A percentile compares a stretch with the other conserved stretches of the same genome.
Conservation (phyloP, 768 basidiomycete genomes). For the Rhodosporidiobolus sp. region DNA sequence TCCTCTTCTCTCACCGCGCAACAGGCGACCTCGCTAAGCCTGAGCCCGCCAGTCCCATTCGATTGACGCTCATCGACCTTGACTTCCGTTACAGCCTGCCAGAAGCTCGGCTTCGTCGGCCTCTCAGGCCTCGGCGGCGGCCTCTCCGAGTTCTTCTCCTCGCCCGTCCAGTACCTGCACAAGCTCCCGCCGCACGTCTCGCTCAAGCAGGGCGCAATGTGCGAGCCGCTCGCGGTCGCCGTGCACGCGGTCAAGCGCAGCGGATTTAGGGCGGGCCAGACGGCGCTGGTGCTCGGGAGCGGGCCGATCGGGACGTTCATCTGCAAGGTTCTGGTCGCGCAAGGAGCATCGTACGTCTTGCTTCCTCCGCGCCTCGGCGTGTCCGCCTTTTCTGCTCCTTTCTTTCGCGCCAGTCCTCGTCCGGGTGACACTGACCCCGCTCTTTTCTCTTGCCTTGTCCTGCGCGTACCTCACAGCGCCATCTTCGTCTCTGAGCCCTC, state of each 20-base stretch:
- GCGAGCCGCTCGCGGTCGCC: slow-evolving; percentile 56
- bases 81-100: slow-evolving; percentile 12
- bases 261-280: slow-evolving; percentile 51
- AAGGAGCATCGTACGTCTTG: slow-evolving; percentile 40
- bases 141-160: slow-evolving; percentile 53
- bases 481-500: slow-evolving; percentile 55
- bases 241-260: slow-evolving; percentile 55
- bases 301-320: slow-evolving; percentile 52
- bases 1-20: not conserved
- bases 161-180: slow-evolving; percentile 49
- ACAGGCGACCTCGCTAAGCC: no score
- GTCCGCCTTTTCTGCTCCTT: not conserved
- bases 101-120: slow-evolving; percentile 37
- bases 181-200: slow-evolving; percentile 51
- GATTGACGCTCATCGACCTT: no score
- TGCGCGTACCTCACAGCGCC: slow-evolving; percentile 19
- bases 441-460: not conserved
- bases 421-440: slow-evolving; percentile 2
- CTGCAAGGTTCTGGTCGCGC: slow-evolving; percentile 51
- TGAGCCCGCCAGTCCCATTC: no score
- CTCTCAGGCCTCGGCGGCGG: slow-evolving; percentile 48
- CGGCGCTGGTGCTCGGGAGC: slow-evolving; percentile 52
- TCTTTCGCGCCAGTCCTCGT: slow-evolving; percentile 24
- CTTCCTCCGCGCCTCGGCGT: not conserved
- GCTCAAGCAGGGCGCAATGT: slow-evolving; percentile 53